phyloP scores from a whole-genome alignment of 129 eudicot species.

The Flaveria trinervia region DNA sequence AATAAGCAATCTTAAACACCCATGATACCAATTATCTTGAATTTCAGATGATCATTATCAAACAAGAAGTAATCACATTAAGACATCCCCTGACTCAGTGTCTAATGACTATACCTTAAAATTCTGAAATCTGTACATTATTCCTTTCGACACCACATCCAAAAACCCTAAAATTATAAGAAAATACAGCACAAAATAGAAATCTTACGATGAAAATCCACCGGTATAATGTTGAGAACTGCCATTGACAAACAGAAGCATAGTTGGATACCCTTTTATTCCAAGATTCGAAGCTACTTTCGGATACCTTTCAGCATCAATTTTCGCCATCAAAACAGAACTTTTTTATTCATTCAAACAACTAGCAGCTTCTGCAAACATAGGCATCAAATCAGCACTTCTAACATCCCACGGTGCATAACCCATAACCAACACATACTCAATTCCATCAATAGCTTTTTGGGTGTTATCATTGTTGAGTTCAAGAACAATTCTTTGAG shows the following conservation, averaged over 20 bases:
- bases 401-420: conserved; percentile 83
- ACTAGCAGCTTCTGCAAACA: conserved; percentile 84
- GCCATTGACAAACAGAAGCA: conserved; percentile 73
- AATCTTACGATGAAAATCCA: conserved; percentile 70
- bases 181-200: background rate
- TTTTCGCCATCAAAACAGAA: conserved; percentile 54
- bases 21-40: background rate
- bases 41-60: background rate
- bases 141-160: background rate
- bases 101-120: background rate
- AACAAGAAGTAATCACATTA: background rate
- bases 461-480: conserved; percentile 58
- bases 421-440: conserved; percentile 69
- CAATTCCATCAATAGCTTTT: conserved; percentile 49
- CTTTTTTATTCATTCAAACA: conserved; percentile 48
- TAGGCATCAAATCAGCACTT: conserved; percentile 91
- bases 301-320: conserved; percentile 76
- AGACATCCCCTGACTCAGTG: background rate
- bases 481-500: conserved; percentile 72
- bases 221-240: conserved; percentile 66
- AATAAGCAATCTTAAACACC: background rate
- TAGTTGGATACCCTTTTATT: conserved; percentile 82
- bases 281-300: conserved; percentile 67
- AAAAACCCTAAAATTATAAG: background rate
- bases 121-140: background rate